Percentiles rank a stretch among this genome's conserved stretches.
These are phyloP conservation scores for Fallopia convolvulus DNA, from an alignment of 148 eudicot genomes.

Conservation along the genomic window DNA sequence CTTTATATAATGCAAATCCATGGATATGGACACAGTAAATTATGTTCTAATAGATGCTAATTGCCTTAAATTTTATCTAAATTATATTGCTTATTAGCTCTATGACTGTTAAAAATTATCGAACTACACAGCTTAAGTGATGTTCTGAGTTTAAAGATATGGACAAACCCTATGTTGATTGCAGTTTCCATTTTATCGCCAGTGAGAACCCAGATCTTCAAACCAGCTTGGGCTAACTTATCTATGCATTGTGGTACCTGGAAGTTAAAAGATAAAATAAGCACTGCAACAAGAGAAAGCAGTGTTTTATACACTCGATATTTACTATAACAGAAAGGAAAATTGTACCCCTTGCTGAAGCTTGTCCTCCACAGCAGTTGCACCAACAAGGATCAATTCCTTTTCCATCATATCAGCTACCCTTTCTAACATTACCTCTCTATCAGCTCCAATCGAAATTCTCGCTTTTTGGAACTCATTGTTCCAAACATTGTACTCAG, in stretches of 20 bases:
- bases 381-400: conserved; percentile 88
- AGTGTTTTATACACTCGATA: neutral
- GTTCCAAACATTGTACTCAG: conserved; percentile 73
- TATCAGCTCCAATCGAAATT: conserved; percentile 62
- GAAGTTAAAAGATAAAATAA: conserved; percentile 14
- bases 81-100: neutral
- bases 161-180: conserved; percentile 83
- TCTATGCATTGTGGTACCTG: conserved; percentile 97
- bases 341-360: conserved; percentile 72
- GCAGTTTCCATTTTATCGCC: conserved; percentile 99
- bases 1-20: conserved; percentile 5
- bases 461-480: conserved; percentile 69
- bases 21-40: neutral
- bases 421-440: conserved; percentile 76
- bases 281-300: neutral
- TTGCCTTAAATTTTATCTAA: neutral
- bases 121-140: neutral
- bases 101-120: neutral
- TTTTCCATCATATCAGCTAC: conserved; percentile 74
- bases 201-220: conserved; percentile 96
- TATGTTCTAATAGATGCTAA: neutral
- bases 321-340: neutral
- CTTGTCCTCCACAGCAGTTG: conserved; percentile 97
- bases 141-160: neutral
- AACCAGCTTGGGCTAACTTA: conserved; percentile 97